phyloP scores from a whole-genome alignment of 306 rosid species.

The Spatholobus suberectus region DNA sequence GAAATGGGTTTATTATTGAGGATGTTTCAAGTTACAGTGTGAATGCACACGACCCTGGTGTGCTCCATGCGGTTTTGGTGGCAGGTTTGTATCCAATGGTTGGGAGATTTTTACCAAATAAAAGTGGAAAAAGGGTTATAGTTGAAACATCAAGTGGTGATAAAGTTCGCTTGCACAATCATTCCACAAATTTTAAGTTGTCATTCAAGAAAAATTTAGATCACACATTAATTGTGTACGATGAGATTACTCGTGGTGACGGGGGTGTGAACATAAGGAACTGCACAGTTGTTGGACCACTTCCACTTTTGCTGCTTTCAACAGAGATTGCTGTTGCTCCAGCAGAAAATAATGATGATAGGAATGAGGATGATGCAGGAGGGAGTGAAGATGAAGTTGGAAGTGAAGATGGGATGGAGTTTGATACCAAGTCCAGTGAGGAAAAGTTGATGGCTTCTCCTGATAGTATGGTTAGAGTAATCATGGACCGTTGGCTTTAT shows the following conservation, averaged over 20 bases:
- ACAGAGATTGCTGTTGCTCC: constrained; percentile 92
- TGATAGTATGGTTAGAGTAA: constrained; percentile 64
- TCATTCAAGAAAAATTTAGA: constrained; percentile 23
- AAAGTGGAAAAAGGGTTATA: constrained; percentile 37
- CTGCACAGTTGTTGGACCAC: constrained; percentile 74
- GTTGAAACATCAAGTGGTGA: constrained; percentile 66
- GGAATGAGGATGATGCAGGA: constrained; percentile 33
- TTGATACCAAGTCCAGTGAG: constrained; percentile 52
- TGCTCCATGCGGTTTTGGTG: constrained; percentile 77
- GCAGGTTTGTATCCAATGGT: constrained; percentile 94
- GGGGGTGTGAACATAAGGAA: constrained; percentile 67
- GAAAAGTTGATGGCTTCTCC: constrained; percentile 81
- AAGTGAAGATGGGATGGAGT: constrained; percentile 64
- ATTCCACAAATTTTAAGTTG: constrained; percentile 57
- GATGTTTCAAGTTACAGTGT: constrained; percentile 61
- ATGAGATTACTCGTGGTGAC: constrained; percentile 84
- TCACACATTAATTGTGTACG: constrained; percentile 61
- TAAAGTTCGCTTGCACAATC: constrained; percentile 69
- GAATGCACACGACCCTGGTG: constrained; percentile 74
- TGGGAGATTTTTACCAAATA: constrained; percentile 62
- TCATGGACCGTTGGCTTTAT: constrained; percentile 85
- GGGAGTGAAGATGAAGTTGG: constrained; percentile 53
- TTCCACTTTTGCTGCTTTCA: constrained; percentile 78
- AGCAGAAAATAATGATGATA: constrained; percentile 25
- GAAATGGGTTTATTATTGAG: constrained; percentile 66